Evolutionary conservation across 306 rosid genomes (phyloP), one percentile per base, ranked within the genome.

Genomic region (Pyrus betulifolia): DNA sequence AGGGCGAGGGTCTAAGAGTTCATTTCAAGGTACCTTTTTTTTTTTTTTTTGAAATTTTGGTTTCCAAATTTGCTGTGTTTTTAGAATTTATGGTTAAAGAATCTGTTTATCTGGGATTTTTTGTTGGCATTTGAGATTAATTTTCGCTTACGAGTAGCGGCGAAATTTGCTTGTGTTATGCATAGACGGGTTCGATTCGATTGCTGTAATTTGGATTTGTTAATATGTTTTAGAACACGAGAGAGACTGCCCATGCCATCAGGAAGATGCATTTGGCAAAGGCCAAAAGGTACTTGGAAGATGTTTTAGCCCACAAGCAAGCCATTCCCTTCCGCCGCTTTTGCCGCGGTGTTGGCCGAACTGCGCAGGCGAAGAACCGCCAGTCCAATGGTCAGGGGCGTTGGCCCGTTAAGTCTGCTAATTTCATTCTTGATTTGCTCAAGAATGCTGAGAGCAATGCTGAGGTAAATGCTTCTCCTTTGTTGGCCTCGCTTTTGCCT

Each of bases 351-450:
- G 97, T 93, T 74, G 98, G 98, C 0, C 88, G 95, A 71, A 89
- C 95, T 1, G 97, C 95, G 23, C 98, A 93, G 86, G 96, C 98
- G 0, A 93, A 91, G 84, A 93, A 79, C 70, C 88, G 96, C 49
- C 97, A 93, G 65, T 93, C 97, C 10, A 91, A 93, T 75, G 98
- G 98, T 22, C 98, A 93, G 75, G 96, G 98, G 30, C 93, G 98
- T 14, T 93, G 98, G 98, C 98, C 98, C 1, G 91, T 79, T 10
- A 91, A 93, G 71, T 93, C 98, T 31, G 98, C 98, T 2, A 88
- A 83, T 28, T 91, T 87, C 81, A 88, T 93, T 38, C 87, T 93
- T 7, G 98, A 91, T 85, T 83, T 91, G 87, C 97, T 91, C 0
- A 93, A 90, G 88, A 93, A 93, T 83, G 97, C 96, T 5, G 96